Conservation (phyloP, 2,329 filamentous ascomycete genomes). For the Apiospora phragmitis region DNA sequence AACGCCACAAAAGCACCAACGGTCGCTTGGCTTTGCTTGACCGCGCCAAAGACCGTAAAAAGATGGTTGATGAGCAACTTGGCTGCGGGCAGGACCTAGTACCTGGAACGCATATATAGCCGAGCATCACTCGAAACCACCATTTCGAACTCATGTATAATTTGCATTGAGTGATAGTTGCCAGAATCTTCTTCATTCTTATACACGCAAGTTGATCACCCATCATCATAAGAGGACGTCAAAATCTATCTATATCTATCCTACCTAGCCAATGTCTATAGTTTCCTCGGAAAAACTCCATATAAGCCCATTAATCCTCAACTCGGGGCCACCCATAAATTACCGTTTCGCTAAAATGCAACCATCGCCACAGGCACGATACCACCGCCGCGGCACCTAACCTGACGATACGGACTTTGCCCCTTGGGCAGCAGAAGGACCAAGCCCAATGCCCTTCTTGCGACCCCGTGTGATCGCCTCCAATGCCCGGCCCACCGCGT, state of each 20-base stretch:
- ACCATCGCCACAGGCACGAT: neutral
- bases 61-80: neutral
- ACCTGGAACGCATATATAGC: neutral
- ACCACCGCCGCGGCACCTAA: neutral
- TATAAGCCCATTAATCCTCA: neutral
- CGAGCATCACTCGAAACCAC: neutral
- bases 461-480: slow-evolving; percentile 67
- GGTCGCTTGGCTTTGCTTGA: neutral
- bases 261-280: neutral
- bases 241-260: neutral
- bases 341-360: neutral
- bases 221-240: neutral
- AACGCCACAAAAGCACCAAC: neutral
- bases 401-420: neutral
- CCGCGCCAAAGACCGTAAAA: neutral
- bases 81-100: neutral
- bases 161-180: neutral
- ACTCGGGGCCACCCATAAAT: neutral
- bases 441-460: slow-evolving; percentile 70
- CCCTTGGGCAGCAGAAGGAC: neutral
- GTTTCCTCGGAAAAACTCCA: neutral
- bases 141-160: neutral
- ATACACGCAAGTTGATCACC: neutral
- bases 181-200: neutral
- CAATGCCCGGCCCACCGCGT: slow-evolving; percentile 75